Evolutionary conservation across 306 rosid species (phyloP), one percentile per base, ranked within the genome.

Genomic region (Hippophae gyantsensis): DNA sequence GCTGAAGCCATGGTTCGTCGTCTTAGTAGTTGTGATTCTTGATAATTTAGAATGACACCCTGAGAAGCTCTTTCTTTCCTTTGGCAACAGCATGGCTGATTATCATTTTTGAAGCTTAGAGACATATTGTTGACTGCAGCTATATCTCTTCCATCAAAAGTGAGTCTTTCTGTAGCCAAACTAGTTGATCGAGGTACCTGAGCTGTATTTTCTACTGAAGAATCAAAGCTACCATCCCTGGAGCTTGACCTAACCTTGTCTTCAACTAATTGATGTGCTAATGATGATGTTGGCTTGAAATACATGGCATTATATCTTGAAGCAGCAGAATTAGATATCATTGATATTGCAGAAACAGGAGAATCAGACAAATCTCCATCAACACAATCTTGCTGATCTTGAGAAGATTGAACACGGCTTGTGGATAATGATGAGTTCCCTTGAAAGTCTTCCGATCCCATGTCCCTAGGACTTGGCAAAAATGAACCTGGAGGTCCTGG

Each of bases 401-500:
- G 80, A 61, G 76, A 78, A 57, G 84, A 82, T 52, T 72, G 81
- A 63, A 78, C 79, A 27, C 81, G 71, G 66, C 79, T 75, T 13
- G 78, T 64, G 72, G 81, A 78, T 59, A 82, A 62, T 7, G 87
- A 81, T 6, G 86, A 82, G 58, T 75, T 82, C 65, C 81, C 87
- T 69, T 64, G 81, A 67, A 75, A 76, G 56, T 82, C 84, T 40
- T 78, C 81, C 11, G 81, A 82, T 11, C 74, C 71, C 79, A 75
- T 75, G 32, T 67, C 83, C 57, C 87, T 59, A 57, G 84, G 87
- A 59, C 84, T 82, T 0, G 87, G 87, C 67, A 82, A 67, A 64
- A 75, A 82, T 58, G 87, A 82, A 61, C 87, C 87, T 13, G 87
- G 87, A 18, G 87, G 87, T 71, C 87, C 87, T 0, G 87, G 87